Evolutionary conservation across 2,329 filamentous ascomycete genomes (phyloP), one percentile per base, ranked within the genome.

Genomic region (Xylaria sp.): DNA sequence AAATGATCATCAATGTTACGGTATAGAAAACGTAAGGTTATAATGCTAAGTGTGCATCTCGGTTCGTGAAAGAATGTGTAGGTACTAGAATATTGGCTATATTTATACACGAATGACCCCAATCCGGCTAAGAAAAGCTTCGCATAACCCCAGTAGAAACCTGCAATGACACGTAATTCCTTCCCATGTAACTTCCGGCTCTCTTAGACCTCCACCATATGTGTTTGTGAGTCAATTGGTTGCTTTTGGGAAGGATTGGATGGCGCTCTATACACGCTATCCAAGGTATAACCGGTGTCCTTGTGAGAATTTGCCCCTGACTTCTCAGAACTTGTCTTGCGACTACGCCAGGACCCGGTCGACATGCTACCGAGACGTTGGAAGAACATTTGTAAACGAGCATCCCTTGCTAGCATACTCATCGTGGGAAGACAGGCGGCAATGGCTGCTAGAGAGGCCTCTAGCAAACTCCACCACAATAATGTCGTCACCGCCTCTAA

Each of bases 401-500:
- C n/a, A 42, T 42, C 54, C 34, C 24, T 57, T 4, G 34, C 34
- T 42, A 57, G 24, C n/a, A 42, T 19, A 19, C 54, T 57, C 34
- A 57, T 17, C 8, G 54, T 42, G n/a, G 54, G 54, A 7, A 57
- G 54, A 17, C 54, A 57, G 11, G 54, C 32, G 17, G 54, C 54
- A 9, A 57, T 57, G 8, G 54, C 54, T 14, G 54, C 54, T 42
- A 57, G 34, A 57, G 54, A 39, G 12, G 42, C 34, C 54, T 57
- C 54, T 4, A 57, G 34, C 36, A 57, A 4, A 42, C 54, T 57
- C 32, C 34, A 57, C 54, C 54, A 57, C 17, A 57, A 34, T n/a
- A 57, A 17, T 11, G 36, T 39, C 17, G 54, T 57, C 8, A 39
- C 54, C 7, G 54, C 24, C 42, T 42, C 54, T 57, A 27, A 34